A percentile compares a stretch with the other conserved stretches of the same genome.
These are phyloP conservation scores for Raphanus sativus DNA, from an alignment of 345 rosid species.

Conservation along the genomic window DNA sequence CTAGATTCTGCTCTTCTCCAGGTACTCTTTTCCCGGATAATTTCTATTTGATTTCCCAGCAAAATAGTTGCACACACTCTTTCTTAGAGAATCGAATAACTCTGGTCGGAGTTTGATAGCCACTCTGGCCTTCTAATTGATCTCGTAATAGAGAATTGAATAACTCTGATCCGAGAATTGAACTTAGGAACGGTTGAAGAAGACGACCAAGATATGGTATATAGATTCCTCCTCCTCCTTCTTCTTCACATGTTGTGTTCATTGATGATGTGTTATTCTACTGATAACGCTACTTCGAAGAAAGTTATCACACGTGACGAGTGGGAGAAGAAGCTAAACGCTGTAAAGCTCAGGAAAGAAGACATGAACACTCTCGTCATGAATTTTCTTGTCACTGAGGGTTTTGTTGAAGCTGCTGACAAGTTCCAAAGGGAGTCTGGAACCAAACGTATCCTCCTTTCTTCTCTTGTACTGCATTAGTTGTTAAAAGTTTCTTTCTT, in stretches of 20 bases:
- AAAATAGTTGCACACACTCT: background rate
- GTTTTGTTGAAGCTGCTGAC: slow-evolving; percentile 94
- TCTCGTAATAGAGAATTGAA: no score
- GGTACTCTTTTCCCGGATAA: slow-evolving; percentile 32
- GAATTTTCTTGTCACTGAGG: slow-evolving; percentile 98
- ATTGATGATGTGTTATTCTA: background rate
- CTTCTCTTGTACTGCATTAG: slow-evolving; percentile 3
- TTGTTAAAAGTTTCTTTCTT: background rate
- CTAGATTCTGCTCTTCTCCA: background rate
- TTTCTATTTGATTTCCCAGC: background rate
- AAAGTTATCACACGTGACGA: slow-evolving; percentile 76
- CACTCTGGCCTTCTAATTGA: slow-evolving; percentile 32
- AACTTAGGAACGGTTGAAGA: slow-evolving; percentile 32
- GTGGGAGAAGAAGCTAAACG: slow-evolving; percentile 94
- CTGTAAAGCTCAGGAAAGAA: slow-evolving; percentile 84
- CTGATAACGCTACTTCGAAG: slow-evolving; percentile 56
- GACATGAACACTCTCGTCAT: slow-evolving; percentile 95
- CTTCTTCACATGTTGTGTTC: background rate
- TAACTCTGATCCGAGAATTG: no score
- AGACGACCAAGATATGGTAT: slow-evolving; percentile 60
- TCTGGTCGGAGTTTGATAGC: background rate
- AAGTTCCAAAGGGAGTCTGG: slow-evolving; percentile 92
- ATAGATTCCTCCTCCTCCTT: background rate
- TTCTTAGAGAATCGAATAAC: no score
- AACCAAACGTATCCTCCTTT: slow-evolving; percentile 78